Evolutionary conservation across 1,284 basidiomycete species (phyloP).

Genomic region (Tranzscheliella williamsii): DNA sequence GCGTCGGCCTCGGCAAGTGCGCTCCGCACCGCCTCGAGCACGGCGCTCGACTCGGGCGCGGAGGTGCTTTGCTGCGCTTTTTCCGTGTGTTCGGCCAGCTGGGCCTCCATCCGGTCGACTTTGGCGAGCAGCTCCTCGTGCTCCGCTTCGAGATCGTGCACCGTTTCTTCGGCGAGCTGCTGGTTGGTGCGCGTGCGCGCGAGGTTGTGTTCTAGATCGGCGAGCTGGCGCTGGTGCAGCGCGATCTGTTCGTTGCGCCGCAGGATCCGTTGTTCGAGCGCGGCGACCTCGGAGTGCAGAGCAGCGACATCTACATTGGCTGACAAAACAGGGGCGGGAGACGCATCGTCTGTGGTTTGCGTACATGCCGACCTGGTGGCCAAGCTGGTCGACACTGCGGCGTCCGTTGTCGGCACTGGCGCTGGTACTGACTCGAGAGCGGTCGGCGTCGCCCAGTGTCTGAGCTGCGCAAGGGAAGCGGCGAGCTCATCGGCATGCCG

Average conservation of each 20-base stretch:
- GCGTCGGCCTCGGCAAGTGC: too few relatives aligned
- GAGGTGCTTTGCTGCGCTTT: too few relatives aligned
- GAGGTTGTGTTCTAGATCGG: constrained; percentile 9
- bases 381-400: too few relatives aligned
- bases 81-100: neutral
- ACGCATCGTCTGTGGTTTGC: neutral
- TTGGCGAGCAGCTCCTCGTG: neutral
- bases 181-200: constrained; percentile 22
- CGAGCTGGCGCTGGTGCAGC: constrained; percentile 18
- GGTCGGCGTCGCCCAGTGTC: too few relatives aligned
- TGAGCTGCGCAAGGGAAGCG: too few relatives aligned
- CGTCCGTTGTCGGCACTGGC: too few relatives aligned
- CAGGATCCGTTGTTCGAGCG: constrained; percentile 10
- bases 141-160: constrained; percentile 14
- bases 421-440: too few relatives aligned
- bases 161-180: constrained; percentile 18
- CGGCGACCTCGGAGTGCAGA: neutral
- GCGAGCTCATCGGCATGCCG: too few relatives aligned
- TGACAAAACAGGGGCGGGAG: too few relatives aligned
- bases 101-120: neutral
- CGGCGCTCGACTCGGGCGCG: too few relatives aligned
- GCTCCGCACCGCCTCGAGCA: too few relatives aligned
- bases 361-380: too few relatives aligned
- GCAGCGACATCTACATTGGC: neutral
- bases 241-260: constrained; percentile 43